Base-by-base conservation (phyloP, 148 eudicot genomes). In the Limonium bicolor region DNA sequence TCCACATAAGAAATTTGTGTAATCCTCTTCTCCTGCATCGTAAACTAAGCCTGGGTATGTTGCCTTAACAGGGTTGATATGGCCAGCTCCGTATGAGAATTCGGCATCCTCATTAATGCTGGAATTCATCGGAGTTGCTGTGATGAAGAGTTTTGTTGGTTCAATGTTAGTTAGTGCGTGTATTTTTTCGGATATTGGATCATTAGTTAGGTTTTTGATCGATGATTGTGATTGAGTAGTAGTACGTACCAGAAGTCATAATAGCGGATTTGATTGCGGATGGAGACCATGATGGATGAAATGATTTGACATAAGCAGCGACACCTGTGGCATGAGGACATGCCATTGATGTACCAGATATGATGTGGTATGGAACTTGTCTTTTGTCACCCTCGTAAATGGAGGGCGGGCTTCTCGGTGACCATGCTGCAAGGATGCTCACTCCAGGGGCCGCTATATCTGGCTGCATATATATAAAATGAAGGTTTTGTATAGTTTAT, bases 361-460 rank as follows among this genome's bases (percentile, higher is more conserved):
- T 3, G 5, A 67, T 62, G 3, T 50, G 54, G 45, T 31, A 68
- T 2, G 44, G 7, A 12, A 57, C 76, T 1, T 45, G 45, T 36
- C 71, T 38, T 3, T 20, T 34, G 37, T 71, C 76, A 5, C 56
- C 55, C 18, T 34, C 36, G 1, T 22, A 34, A 2, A 9, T 33
- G 2, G 72, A 20, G 1, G 55, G 55, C 0, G 58, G 3, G 19
- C 46, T 46, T 38, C 42, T n/a, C 1, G 52, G 58, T 12, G 77
- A 54, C 57, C 54, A 66, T 19, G 60, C 72, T 3, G 77, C 77
- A 24, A 71, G 41, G 5, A 66, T 70, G 34, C 40, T 22, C 3
- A 70, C 63, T 42, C 75, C 75, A 6, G 75, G 70, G 0, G 75
- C 70, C 7, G 61, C 32, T 35, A 71, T 21, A 48, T 71, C 77